A percentile compares a stretch with the other conserved stretches of the same genome.
These are phyloP conservation scores for Starmera caribaea DNA, from an alignment of 805 yeast genomes.

Conservation along the genomic window DNA sequence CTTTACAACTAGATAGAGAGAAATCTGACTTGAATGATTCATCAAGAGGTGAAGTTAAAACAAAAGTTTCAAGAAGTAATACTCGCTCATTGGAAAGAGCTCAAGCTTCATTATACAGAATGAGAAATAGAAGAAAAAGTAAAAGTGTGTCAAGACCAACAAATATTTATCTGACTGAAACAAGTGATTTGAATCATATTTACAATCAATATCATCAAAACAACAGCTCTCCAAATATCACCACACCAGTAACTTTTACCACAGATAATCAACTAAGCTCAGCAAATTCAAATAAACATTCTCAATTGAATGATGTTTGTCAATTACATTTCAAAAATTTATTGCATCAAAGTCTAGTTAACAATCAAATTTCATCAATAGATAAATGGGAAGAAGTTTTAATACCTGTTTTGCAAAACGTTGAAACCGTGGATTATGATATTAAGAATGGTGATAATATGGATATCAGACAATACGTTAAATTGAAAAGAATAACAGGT, in stretches of 20 bases:
- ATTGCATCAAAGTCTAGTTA: conserved; percentile 50
- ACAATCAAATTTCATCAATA: conserved; percentile 41
- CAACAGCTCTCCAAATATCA: conserved; percentile 24
- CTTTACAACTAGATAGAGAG: conserved; percentile 39
- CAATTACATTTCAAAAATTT: conserved; percentile 37
- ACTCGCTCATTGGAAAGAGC: conserved; percentile 51
- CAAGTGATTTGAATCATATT: conserved; percentile 1
- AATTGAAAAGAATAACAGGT: conserved; percentile 78
- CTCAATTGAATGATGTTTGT: conserved; percentile 27
- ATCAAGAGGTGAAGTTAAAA: conserved; percentile 18
- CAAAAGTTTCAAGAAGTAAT: conserved; percentile 26
- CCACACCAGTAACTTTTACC: conserved; percentile 12
- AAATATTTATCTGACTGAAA: conserved; percentile 11
- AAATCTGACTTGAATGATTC: conserved; percentile 21
- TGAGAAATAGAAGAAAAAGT: conserved; percentile 48
- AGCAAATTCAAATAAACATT: conserved; percentile 1
- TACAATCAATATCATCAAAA: conserved; percentile 5
- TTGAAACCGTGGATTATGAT: conserved; percentile 52
- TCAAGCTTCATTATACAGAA: conserved; percentile 53
- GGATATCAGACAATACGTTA: conserved; percentile 83
- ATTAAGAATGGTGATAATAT: conserved; percentile 58
- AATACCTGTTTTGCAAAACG: conserved; percentile 38
- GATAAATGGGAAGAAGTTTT: conserved; percentile 54
- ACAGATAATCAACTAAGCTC: conserved; percentile 3
- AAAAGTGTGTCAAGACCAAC: conserved; percentile 30